Evolutionary conservation across 2,329 filamentous ascomycete genomes (phyloP).

Genomic region (Fusarium nygamai): DNA sequence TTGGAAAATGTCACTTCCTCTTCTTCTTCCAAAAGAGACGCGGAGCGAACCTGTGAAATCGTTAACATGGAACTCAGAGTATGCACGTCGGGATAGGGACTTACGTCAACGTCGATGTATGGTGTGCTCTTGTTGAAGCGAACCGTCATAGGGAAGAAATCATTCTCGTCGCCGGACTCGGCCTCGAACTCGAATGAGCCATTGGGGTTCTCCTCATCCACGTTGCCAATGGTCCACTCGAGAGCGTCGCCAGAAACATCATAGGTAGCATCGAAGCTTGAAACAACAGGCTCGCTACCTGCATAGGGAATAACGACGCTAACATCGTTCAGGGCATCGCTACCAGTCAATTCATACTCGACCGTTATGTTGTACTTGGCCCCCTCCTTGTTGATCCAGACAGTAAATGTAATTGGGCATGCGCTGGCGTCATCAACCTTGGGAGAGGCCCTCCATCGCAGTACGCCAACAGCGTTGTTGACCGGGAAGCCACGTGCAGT

Average conservation of each 20-base stretch:
- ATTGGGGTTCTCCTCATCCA: slow-evolving; percentile 82
- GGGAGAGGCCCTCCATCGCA: slow-evolving; percentile 90
- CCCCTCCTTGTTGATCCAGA: slow-evolving; percentile 93
- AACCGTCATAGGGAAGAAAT: slow-evolving; percentile 98
- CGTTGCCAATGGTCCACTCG: slow-evolving; percentile 91
- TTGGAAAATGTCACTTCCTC: slow-evolving; percentile 86
- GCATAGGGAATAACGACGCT: slow-evolving; percentile 88
- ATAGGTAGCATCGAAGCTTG: slow-evolving; percentile 93
- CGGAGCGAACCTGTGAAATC: slow-evolving; percentile 65
- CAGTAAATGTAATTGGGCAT: slow-evolving; percentile 93
- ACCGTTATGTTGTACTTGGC: slow-evolving; percentile 90
- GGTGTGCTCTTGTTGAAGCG: slow-evolving; percentile 87
- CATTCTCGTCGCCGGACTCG: slow-evolving; percentile 84
- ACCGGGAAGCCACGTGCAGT: slow-evolving; percentile 88
- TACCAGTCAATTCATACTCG: slow-evolving; percentile 91
- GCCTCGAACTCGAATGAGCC: slow-evolving; percentile 97
- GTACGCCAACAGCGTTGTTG: slow-evolving; percentile 91
- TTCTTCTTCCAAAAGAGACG: slow-evolving; percentile 77
- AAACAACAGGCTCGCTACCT: slow-evolving; percentile 85
- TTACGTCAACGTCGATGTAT: slow-evolving; percentile 93
- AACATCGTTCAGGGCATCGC: slow-evolving; percentile 83
- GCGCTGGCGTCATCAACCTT: slow-evolving; percentile 82
- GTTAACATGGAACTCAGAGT: slow-evolving; percentile 7
- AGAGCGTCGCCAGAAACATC: slow-evolving; percentile 92
- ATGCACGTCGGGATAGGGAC: slow-evolving; percentile 47